Conservation (phyloP, 2,329 filamentous ascomycete species). For the Fusarium nanum region DNA sequence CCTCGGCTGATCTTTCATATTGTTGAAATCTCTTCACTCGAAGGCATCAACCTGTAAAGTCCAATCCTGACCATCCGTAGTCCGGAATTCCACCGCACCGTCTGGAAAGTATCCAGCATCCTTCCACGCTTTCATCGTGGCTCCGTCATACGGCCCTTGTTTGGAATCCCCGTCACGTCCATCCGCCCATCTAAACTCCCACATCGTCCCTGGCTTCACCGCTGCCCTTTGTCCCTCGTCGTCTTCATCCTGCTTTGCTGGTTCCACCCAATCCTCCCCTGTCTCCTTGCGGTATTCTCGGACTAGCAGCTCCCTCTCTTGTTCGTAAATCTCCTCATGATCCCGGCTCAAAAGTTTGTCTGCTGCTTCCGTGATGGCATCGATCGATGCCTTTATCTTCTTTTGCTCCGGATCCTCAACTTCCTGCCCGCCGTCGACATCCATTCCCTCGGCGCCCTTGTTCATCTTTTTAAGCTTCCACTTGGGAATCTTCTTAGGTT, state of each 20-base stretch:
- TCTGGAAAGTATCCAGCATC: constrained; percentile 89
- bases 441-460: constrained; percentile 70
- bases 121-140: constrained; percentile 91
- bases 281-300: constrained; percentile 87
- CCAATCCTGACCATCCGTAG: constrained; percentile 67
- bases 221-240: constrained; percentile 23
- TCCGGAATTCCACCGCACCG: constrained; percentile 80
- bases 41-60: constrained; percentile 60
- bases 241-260: constrained; percentile 44
- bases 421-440: constrained; percentile 67
- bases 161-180: constrained; percentile 80
- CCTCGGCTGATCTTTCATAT: constrained; percentile 30
- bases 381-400: constrained; percentile 77
- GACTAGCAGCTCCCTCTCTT: constrained; percentile 84
- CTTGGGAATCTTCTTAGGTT: constrained; percentile 69
- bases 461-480: constrained; percentile 78
- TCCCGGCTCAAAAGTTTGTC: constrained; percentile 87
- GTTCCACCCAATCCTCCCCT: constrained; percentile 82
- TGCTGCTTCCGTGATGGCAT: constrained; percentile 87
- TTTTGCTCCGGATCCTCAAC: constrained; percentile 74
- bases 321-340: constrained; percentile 90
- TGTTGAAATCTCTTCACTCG: constrained; percentile 52
- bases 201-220: constrained; percentile 55
- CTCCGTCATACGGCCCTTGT: constrained; percentile 88
- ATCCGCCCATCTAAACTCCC: constrained; percentile 95